phyloP scores from a whole-genome alignment of 176 grass and related monocot genomes.

The Neostapfia colusana region DNA sequence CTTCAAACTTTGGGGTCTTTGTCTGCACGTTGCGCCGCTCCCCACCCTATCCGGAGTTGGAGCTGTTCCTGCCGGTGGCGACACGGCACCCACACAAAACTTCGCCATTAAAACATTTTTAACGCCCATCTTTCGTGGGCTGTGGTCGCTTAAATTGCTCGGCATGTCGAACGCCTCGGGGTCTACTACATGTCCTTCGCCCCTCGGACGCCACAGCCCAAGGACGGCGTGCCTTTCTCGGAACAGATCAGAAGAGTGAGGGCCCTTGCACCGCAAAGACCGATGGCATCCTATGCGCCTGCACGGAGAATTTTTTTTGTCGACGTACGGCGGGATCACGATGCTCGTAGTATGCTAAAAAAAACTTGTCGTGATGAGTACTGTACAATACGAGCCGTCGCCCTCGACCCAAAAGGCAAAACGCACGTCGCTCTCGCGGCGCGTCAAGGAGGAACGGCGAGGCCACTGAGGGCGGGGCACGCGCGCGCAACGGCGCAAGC shows the following conservation, averaged over 20 bases:
- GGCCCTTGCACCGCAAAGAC: background rate
- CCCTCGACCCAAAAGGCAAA: too few species aligned
- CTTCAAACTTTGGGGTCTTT: slow-evolving; percentile 35
- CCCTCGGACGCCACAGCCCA: background rate
- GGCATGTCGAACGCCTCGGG: background rate
- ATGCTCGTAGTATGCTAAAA: too few species aligned
- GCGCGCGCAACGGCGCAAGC: background rate
- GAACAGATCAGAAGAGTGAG: background rate
- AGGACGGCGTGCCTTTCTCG: background rate
- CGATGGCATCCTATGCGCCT: slow-evolving; percentile 38
- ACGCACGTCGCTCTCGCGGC: too few species aligned
- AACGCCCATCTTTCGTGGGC: background rate
- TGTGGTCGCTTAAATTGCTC: slow-evolving; percentile 9
- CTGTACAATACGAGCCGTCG: too few species aligned
- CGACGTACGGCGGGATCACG: too few species aligned
- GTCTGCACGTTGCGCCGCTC: background rate
- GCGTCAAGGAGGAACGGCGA: too few species aligned
- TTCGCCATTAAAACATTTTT: background rate
- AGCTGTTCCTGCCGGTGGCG: background rate
- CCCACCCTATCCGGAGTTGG: background rate
- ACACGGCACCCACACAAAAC: background rate
- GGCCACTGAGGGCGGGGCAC: background rate
- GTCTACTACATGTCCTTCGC: background rate
- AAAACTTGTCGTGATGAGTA: too few species aligned
- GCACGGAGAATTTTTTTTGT: too few species aligned